phyloP scores from a whole-genome alignment of 805 yeast species.

The Candida suzukii region DNA sequence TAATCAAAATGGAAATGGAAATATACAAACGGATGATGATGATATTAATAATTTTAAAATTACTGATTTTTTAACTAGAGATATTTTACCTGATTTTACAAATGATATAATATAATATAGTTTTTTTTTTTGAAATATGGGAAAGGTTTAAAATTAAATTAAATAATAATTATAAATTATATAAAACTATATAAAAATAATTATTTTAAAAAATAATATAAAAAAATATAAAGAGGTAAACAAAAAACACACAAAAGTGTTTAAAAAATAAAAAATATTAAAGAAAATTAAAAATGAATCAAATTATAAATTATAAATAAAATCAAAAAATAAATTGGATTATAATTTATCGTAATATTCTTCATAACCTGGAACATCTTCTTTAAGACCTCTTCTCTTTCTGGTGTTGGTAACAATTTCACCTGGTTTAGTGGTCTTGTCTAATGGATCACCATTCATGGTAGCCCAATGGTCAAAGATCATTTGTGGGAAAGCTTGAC shows the following conservation, averaged over 20 bases:
- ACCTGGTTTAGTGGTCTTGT: constrained; percentile 68
- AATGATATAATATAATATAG: too few species aligned
- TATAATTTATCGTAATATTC: constrained; percentile 95
- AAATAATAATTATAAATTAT: too few species aligned
- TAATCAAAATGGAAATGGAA: background rate
- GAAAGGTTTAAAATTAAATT: too few species aligned
- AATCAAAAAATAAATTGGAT: constrained; percentile 12
- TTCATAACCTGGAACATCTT: constrained; percentile 97
- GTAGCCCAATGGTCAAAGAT: constrained; percentile 98
- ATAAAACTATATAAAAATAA: too few species aligned
- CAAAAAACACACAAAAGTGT: too few species aligned
- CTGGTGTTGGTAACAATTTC: constrained; percentile 56
- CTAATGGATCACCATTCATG: constrained; percentile 88
- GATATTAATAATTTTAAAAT: constrained; percentile 2
- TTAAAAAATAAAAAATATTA: constrained; percentile 2
- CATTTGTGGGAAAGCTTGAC: constrained; percentile 99
- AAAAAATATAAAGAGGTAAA: too few species aligned
- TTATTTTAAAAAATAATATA: too few species aligned
- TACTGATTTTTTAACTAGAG: too few species aligned
- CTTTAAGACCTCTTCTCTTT: constrained; percentile 96
- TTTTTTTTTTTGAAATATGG: too few species aligned
- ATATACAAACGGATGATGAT: constrained; percentile 3
- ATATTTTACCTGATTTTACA: too few species aligned
- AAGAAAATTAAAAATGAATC: constrained; percentile 1
- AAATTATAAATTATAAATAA: constrained; percentile 4